Evolutionary conservation across 257 asterid species (phyloP).

Genomic region (Euphrasia confusa): DNA sequence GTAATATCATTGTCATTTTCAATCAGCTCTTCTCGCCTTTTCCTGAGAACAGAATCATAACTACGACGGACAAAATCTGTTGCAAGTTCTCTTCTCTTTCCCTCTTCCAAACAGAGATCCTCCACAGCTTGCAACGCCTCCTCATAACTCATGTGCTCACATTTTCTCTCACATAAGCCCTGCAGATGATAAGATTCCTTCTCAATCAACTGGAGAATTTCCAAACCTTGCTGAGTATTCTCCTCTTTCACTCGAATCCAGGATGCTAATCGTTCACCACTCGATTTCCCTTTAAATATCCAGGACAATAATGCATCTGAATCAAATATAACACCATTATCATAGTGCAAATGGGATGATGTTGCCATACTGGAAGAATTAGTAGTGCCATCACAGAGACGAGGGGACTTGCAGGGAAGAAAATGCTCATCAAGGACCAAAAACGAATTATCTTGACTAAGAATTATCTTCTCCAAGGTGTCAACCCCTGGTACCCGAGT

Average conservation of each 20-base stretch:
- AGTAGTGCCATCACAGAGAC: conserved; percentile 27
- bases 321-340: conserved; percentile 49
- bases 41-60: conserved; percentile 68
- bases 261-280: conserved; percentile 61
- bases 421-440: conserved; percentile 67
- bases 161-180: conserved; percentile 82
- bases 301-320: conserved; percentile 80
- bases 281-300: conserved; percentile 70
- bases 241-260: conserved; percentile 71
- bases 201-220: conserved; percentile 72
- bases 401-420: conserved; percentile 45
- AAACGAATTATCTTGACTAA: conserved; percentile 57
- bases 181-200: conserved; percentile 79
- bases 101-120: conserved; percentile 80
- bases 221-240: conserved; percentile 61
- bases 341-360: conserved; percentile 38
- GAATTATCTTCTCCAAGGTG: conserved; percentile 50
- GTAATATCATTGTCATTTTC: conserved; percentile 51
- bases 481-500: conserved; percentile 40
- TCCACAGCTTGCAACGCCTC: conserved; percentile 87
- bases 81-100: conserved; percentile 66
- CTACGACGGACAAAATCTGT: conserved; percentile 47
- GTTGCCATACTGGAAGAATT: conserved; percentile 29
- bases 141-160: conserved; percentile 73
- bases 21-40: conserved; percentile 68